Conservation (phyloP, 495 filamentous ascomycete genomes). For the Terfezia claveryi region DNA sequence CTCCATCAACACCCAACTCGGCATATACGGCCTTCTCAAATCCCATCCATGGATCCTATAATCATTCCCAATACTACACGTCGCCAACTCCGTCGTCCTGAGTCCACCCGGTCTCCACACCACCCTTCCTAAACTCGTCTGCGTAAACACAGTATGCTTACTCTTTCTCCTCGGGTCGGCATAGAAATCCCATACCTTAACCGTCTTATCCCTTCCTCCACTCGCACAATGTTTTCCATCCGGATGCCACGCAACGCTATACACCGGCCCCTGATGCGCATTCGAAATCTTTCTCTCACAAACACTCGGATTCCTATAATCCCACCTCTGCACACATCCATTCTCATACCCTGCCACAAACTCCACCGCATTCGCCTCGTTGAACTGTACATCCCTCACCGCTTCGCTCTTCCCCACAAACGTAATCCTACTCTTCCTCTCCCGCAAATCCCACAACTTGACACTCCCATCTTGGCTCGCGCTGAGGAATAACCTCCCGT, state of each 20-base stretch:
- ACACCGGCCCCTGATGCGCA: slow-evolving; percentile 62
- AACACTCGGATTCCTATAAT: slow-evolving; percentile 23
- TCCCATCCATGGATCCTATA: slow-evolving; percentile 76
- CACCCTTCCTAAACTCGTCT: slow-evolving; percentile 45
- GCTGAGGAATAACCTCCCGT: slow-evolving; percentile 54
- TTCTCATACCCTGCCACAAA: slow-evolving; percentile 85
- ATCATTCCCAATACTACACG: slow-evolving; percentile 44
- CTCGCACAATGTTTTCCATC: slow-evolving; percentile 79
- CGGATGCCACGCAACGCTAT: slow-evolving; percentile 82
- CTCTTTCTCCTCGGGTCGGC: slow-evolving; percentile 60
- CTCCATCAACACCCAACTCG: slow-evolving; percentile 61
- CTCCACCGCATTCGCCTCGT: slow-evolving; percentile 41
- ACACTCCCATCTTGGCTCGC: slow-evolving; percentile 85
- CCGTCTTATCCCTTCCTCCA: slow-evolving; percentile 49
- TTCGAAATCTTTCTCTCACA: slow-evolving; percentile 43
- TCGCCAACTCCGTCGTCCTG: slow-evolving; percentile 36
- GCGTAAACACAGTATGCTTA: slow-evolving; percentile 34
- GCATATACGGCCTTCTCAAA: slow-evolving; percentile 64
- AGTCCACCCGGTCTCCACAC: slow-evolving; percentile 61
- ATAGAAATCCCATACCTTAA: slow-evolving; percentile 84
- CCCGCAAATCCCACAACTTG: slow-evolving; percentile 54
- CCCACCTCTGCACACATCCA: slow-evolving; percentile 16
- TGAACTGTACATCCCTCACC: slow-evolving; percentile 39
- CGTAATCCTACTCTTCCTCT: slow-evolving; percentile 32
- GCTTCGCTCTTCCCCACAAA: slow-evolving; percentile 50